These are phyloP conservation scores for Lyophyllum semitale DNA, from an alignment of 768 basidiomycete species.

Conservation along the genomic window DNA sequence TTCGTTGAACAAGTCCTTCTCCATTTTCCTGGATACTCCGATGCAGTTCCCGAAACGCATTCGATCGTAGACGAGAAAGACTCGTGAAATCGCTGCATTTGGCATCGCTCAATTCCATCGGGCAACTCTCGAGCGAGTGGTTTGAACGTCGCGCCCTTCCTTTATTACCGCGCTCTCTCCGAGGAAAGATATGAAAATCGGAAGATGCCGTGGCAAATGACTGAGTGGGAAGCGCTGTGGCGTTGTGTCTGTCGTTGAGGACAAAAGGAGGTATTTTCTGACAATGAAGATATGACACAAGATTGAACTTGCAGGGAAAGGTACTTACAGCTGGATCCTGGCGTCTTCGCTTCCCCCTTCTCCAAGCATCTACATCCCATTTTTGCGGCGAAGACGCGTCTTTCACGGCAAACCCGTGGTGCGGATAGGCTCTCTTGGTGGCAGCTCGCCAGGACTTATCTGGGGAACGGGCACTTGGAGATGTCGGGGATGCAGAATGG, in stretches of 20 bases:
- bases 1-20: slow-evolving; percentile 68
- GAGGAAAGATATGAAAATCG: slow-evolving; percentile 47
- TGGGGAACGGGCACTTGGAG: slow-evolving; percentile 35
- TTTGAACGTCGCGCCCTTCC: slow-evolving; percentile 19
- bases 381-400: slow-evolving; percentile 36
- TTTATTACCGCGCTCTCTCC: slow-evolving; percentile 15
- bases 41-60: slow-evolving; percentile 67
- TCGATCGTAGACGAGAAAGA: slow-evolving; percentile 52
- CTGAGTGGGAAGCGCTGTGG: slow-evolving; percentile 22
- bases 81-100: slow-evolving; percentile 25
- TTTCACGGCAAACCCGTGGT: slow-evolving; percentile 32
- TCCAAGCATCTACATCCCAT: slow-evolving; percentile 56
- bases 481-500: slow-evolving; percentile 48
- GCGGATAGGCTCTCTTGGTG: slow-evolving; percentile 52
- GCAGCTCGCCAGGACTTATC: slow-evolving; percentile 41
- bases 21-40: slow-evolving; percentile 63
- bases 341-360: slow-evolving; percentile 56
- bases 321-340: slow-evolving; percentile 47
- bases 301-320: slow-evolving; percentile 2
- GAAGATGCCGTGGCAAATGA: slow-evolving; percentile 49
- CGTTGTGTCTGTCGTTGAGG: slow-evolving; percentile 3
- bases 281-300: slow-evolving; percentile 3
- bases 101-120: slow-evolving; percentile 17
- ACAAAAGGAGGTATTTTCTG: slow-evolving; percentile 21
- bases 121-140: slow-evolving; percentile 7